These are phyloP conservation scores for Escallonia herrerae DNA, from an alignment of 129 eudicot genomes.

Conservation along the genomic window DNA sequence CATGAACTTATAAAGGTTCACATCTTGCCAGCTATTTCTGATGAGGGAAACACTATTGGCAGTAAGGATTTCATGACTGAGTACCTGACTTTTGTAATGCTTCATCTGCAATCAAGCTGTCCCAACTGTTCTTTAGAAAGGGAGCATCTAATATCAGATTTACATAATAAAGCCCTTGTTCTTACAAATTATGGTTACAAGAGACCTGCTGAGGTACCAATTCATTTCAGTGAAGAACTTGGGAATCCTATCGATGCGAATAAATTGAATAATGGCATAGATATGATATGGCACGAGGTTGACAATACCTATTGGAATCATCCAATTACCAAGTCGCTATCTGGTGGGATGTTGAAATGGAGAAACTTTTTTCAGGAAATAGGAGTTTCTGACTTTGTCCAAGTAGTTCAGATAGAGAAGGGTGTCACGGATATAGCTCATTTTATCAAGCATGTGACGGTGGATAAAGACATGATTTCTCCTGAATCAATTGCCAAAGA, in stretches of 20 bases:
- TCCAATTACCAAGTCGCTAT: slow-evolving; percentile 37
- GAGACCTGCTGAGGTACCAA: slow-evolving; percentile 43
- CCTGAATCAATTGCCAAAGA: slow-evolving; percentile 33
- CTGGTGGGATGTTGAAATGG: slow-evolving; percentile 53
- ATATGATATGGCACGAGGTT: slow-evolving; percentile 67
- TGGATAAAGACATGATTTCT: slow-evolving; percentile 30
- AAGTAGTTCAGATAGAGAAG: slow-evolving; percentile 48
- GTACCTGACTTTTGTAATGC: slow-evolving; percentile 65
- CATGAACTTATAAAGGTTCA: slow-evolving; percentile 75
- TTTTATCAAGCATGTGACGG: slow-evolving; percentile 24
- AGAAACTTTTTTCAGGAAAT: slow-evolving; percentile 58
- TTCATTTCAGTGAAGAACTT: slow-evolving; percentile 61
- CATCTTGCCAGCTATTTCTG: slow-evolving; percentile 57
- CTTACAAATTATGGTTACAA: slow-evolving; percentile 72
- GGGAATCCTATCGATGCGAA: slow-evolving; percentile 47
- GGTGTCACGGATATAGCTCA: slow-evolving; percentile 27
- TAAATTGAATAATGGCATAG: slow-evolving; percentile 43
- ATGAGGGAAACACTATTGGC: slow-evolving; percentile 21
- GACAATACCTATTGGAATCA: slow-evolving; percentile 45
- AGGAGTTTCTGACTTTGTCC: slow-evolving; percentile 72
- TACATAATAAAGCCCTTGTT: slow-evolving; percentile 47
- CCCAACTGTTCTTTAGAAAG: slow-evolving; percentile 49
- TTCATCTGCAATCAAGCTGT: slow-evolving; percentile 69
- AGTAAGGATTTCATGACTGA: slow-evolving; percentile 51
- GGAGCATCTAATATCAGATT: slow-evolving; percentile 49